Evolutionary conservation across 768 basidiomycete genomes (phyloP), one percentile per base, ranked within the genome.

Genomic region (Cystofilobasidium bisporidii): DNA sequence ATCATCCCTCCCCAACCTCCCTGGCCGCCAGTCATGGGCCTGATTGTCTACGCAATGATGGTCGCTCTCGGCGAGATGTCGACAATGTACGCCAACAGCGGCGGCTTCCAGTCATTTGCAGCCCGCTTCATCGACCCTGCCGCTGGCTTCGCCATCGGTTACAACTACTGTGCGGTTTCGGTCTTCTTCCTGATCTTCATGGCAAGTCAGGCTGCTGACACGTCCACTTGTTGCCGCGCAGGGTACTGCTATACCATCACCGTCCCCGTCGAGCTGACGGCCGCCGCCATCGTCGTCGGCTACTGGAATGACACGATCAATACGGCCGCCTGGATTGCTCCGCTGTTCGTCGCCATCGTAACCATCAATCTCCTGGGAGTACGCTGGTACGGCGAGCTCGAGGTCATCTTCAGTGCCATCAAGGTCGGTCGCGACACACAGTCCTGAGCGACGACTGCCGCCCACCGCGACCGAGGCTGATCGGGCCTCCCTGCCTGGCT

Each of bases 201-300:
- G n/a, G n/a, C n/a, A n/a, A n/a, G n/a, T n/a, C n/a, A n/a, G n/a
- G n/a, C n/a, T n/a, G n/a, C n/a, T n/a, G n/a, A n/a, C n/a, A n/a
- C n/a, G n/a, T n/a, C n/a, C n/a, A n/a, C n/a, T n/a, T n/a, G n/a
- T n/a, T n/a, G n/a, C n/a, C n/a, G n/a, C n/a, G n/a, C n/a, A n/a
- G n/a, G 81, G 65, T 81, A 81, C 65, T 82, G 81, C 81, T 79
- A 79, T 40, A 32, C 56, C 45, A 45, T 67, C 33, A 67, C 71
- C 38, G 61, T 63, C n/a, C 63, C 64, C n/a, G 60, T 41, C 32
- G 57, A 45, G 48, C 58, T 70, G 64, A 84, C 84, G 1, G 88
- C 87, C 3, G 84, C 86, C 14, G 81, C 83, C 18, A 81, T 89
- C 61, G 76, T 91, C 12, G 78, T 89, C 64, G 80, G 82, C 9